phyloP scores from a whole-genome alignment of 2,329 filamentous ascomycete genomes.

The Bipolaris sorokiniana region DNA sequence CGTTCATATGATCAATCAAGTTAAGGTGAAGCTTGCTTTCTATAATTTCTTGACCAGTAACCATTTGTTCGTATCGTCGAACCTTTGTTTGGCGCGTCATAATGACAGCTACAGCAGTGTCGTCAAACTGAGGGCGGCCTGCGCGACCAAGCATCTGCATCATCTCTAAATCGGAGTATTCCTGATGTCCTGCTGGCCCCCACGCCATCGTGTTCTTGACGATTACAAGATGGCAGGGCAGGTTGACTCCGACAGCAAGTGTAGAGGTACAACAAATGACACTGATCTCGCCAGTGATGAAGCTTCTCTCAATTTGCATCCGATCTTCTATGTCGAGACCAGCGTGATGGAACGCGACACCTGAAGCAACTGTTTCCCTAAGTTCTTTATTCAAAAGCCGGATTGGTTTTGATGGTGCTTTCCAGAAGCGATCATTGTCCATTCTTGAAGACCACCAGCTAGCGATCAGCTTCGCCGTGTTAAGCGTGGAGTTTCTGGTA shows the following conservation, averaged over 20 bases:
- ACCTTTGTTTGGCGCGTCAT: slow-evolving; percentile 73
- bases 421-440: slow-evolving; percentile 66
- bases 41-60: slow-evolving; percentile 73
- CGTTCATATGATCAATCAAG: slow-evolving; percentile 82
- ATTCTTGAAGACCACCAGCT: slow-evolving; percentile 66
- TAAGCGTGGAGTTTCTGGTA: slow-evolving; percentile 72
- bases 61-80: slow-evolving; percentile 72
- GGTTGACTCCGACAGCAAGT: slow-evolving; percentile 80
- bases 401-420: slow-evolving; percentile 59
- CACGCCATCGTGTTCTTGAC: slow-evolving; percentile 77
- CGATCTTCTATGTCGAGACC: slow-evolving; percentile 72
- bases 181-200: slow-evolving; percentile 62
- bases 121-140: slow-evolving; percentile 82
- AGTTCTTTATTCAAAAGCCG: slow-evolving; percentile 66
- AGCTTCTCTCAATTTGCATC: slow-evolving; percentile 69
- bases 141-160: slow-evolving; percentile 92
- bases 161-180: slow-evolving; percentile 81
- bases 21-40: slow-evolving; percentile 82
- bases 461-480: slow-evolving; percentile 70
- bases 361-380: slow-evolving; percentile 59
- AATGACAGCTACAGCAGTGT: slow-evolving; percentile 76
- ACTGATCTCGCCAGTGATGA: slow-evolving; percentile 71
- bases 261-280: slow-evolving; percentile 90
- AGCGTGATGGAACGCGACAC: slow-evolving; percentile 84
- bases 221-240: slow-evolving; percentile 82